A percentile compares a stretch with the other conserved stretches of the same genome.
Evolutionary conservation across 176 grass and related monocot species (phyloP).

Genomic region (Stipa capillata): DNA sequence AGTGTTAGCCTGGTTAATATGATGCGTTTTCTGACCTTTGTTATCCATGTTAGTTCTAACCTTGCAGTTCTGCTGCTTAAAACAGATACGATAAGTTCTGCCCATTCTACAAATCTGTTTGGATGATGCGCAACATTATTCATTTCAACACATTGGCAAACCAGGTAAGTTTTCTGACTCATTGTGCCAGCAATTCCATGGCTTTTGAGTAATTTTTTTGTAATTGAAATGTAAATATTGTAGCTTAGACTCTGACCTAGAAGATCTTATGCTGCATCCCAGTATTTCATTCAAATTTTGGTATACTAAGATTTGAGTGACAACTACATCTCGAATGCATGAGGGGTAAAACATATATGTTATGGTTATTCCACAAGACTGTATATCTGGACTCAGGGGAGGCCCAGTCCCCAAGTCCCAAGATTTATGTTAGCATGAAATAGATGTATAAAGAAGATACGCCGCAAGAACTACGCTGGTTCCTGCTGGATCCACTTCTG

Average conservation of each 20-base stretch:
- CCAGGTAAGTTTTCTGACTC: slow-evolving; percentile 31
- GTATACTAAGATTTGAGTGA: neutral
- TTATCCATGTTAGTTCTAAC: neutral
- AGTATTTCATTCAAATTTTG: neutral
- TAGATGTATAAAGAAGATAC: neutral
- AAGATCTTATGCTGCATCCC: neutral
- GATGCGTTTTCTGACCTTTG: neutral
- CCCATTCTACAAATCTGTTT: too few species aligned
- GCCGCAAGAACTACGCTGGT: neutral
- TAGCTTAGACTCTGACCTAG: neutral
- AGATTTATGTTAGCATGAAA: neutral
- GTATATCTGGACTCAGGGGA: neutral
- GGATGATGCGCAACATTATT: too few species aligned
- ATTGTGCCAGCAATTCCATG: neutral
- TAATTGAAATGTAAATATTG: neutral
- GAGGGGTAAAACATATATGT: neutral
- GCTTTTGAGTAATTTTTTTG: neutral
- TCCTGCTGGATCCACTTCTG: neutral
- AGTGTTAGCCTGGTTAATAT: slow-evolving; percentile 2
- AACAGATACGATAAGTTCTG: slow-evolving; percentile 87
- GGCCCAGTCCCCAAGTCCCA: too few species aligned
- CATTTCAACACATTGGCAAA: too few species aligned
- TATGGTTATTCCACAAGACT: neutral
- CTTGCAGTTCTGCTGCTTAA: neutral
- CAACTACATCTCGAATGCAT: neutral